phyloP scores from a whole-genome alignment of 2,329 filamentous ascomycete species.

The Penicillium brevicompactum region DNA sequence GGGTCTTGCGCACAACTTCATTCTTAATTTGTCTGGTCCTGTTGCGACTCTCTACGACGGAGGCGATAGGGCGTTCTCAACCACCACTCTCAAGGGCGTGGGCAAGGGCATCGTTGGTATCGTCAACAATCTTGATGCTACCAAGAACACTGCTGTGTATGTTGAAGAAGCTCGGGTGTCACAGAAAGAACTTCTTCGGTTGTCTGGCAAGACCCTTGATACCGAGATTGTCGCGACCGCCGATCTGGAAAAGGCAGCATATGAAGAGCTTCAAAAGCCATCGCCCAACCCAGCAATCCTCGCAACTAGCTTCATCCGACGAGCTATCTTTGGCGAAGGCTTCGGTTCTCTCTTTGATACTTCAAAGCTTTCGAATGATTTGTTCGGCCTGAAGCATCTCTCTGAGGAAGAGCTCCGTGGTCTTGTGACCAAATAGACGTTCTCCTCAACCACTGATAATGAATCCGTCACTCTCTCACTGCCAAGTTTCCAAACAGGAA shows the following conservation, averaged over 20 bases:
- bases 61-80: constrained; percentile 52
- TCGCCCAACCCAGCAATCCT: constrained; percentile 23
- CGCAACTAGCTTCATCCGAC: constrained; percentile 31
- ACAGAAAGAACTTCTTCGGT: constrained; percentile 44
- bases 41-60: constrained; percentile 50
- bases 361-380: constrained; percentile 39
- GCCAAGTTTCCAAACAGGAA: not conserved
- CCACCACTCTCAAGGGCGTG: constrained; percentile 52
- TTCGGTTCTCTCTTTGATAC: constrained; percentile 31
- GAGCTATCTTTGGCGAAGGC: constrained; percentile 36
- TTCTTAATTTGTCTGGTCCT: constrained; percentile 45
- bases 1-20: constrained; percentile 41
- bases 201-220: constrained; percentile 32
- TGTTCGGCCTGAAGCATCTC: constrained; percentile 39
- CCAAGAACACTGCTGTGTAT: constrained; percentile 54
- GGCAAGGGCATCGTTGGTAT: constrained; percentile 54
- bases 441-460: not conserved
- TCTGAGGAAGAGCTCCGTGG: constrained; percentile 34
- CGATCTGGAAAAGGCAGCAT: constrained; percentile 31
- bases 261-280: constrained; percentile 34
- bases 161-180: constrained; percentile 50
- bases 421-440: not conserved
- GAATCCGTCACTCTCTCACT: not conserved
- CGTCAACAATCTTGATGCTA: constrained; percentile 53
- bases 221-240: constrained; percentile 26